Conservation (phyloP, 2,329 filamentous ascomycete species). For the Coniochaeta pulveracea region DNA sequence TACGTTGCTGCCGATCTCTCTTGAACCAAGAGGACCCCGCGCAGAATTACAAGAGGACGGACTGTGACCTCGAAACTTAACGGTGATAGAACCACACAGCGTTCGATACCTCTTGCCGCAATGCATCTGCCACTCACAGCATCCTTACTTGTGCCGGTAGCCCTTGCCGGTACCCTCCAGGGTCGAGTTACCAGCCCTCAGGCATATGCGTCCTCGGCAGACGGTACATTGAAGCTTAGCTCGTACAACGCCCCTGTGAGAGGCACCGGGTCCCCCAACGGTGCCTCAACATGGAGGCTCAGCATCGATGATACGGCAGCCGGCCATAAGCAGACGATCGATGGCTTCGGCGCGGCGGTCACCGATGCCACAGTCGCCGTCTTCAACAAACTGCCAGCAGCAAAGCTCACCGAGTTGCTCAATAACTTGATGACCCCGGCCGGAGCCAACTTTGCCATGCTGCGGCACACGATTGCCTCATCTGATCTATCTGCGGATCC, state of each 20-base stretch:
- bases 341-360: conserved; percentile 28
- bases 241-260: conserved; percentile 20
- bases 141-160: conserved; percentile 5
- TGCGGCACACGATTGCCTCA: conserved; percentile 27
- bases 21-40: no score
- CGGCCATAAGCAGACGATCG: conserved; percentile 26
- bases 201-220: conserved; percentile 23
- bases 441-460: conserved; percentile 25
- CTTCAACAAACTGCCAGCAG: conserved; percentile 20
- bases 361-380: conserved; percentile 28
- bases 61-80: no score
- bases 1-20: no score
- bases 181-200: conserved; percentile 11
- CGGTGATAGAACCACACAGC: no score
- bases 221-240: conserved; percentile 24
- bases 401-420: conserved; percentile 19
- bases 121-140: conserved; percentile 4
- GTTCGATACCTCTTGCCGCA: no score
- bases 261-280: conserved; percentile 19
- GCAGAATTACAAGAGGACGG: no score
- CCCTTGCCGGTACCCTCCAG: conserved; percentile 7
- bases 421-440: conserved; percentile 21
- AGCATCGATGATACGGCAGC: conserved; percentile 24
- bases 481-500: conserved; percentile 27
- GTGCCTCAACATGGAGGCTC: conserved; percentile 23